Evolutionary conservation across 306 rosid species (phyloP).

Genomic region (Dalbergia oliveri): DNA sequence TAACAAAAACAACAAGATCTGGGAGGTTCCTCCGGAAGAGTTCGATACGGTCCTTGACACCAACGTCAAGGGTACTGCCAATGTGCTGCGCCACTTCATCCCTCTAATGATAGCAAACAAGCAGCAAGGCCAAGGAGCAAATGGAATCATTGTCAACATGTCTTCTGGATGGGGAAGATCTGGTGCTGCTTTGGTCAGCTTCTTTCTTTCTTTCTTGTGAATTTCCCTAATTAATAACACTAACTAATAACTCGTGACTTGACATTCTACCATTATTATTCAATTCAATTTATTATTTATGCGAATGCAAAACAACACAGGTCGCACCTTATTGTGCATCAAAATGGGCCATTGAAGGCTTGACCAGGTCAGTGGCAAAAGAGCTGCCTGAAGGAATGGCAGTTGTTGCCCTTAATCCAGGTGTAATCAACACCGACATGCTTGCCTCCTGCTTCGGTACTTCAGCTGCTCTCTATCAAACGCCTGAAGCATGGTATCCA

Average conservation of each 20-base stretch:
- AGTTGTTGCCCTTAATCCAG: constrained; percentile 83
- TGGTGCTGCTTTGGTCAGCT: constrained; percentile 76
- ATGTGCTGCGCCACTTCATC: constrained; percentile 81
- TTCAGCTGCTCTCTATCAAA: constrained; percentile 70
- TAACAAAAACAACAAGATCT: constrained; percentile 78
- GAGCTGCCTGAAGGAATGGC: constrained; percentile 88
- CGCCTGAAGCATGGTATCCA: constrained; percentile 75
- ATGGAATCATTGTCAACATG: constrained; percentile 82
- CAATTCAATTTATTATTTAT: no score
- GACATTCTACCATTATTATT: neutral
- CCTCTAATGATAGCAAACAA: constrained; percentile 68
- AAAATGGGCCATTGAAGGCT: constrained; percentile 94
- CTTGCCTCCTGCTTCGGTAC: constrained; percentile 88
- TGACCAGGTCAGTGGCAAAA: constrained; percentile 80
- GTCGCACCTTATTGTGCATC: constrained; percentile 96
- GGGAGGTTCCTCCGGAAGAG: constrained; percentile 88
- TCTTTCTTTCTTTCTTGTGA: neutral
- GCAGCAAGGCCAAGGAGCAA: constrained; percentile 22
- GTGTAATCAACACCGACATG: constrained; percentile 88
- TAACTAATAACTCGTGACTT: neutral
- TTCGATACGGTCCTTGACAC: constrained; percentile 79
- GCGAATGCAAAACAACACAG: constrained; percentile 22
- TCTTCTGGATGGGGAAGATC: constrained; percentile 99
- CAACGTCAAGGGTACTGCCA: constrained; percentile 80
- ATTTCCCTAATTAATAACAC: no score